Conservation (phyloP, 495 filamentous ascomycete species). For the Parathielavia appendiculata region DNA sequence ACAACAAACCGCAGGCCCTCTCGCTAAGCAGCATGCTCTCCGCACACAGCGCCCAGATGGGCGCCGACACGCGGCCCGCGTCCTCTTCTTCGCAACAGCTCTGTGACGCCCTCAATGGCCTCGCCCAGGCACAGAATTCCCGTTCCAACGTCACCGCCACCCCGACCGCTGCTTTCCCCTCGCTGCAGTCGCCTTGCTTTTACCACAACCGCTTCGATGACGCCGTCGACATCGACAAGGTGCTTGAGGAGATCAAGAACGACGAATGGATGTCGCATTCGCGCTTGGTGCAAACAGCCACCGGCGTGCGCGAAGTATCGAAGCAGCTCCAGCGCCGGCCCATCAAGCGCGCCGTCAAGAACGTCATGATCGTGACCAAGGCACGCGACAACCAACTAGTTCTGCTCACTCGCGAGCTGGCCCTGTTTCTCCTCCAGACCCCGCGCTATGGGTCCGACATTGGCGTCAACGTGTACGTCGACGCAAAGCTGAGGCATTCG, state of each 20-base stretch:
- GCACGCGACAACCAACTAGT: slow-evolving; percentile 88
- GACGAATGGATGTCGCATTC: slow-evolving; percentile 91
- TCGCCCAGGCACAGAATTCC: slow-evolving; percentile 43
- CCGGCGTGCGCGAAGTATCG: slow-evolving; percentile 87
- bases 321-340: slow-evolving; percentile 86
- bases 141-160: slow-evolving; percentile 39
- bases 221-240: slow-evolving; percentile 89
- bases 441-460: slow-evolving; percentile 72
- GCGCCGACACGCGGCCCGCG: slow-evolving; percentile 45
- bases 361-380: slow-evolving; percentile 96
- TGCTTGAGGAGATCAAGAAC: slow-evolving; percentile 87
- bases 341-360: slow-evolving; percentile 79
- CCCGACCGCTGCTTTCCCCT: slow-evolving; percentile 58
- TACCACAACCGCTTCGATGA: slow-evolving; percentile 96
- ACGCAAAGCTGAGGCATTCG: slow-evolving; percentile 79
- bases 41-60: slow-evolving; percentile 33
- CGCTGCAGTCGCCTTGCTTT: slow-evolving; percentile 86
- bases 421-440: slow-evolving; percentile 79
- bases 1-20: slow-evolving; percentile 52
- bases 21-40: slow-evolving; percentile 52
- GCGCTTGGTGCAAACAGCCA: slow-evolving; percentile 87
- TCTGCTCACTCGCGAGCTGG: slow-evolving; percentile 73
- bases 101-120: slow-evolving; percentile 59
- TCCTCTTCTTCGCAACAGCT: slow-evolving; percentile 55
- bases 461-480: slow-evolving; percentile 89